Evolutionary conservation across 2,329 filamentous ascomycete species (phyloP).

Genomic region (Trichophaea hybrida): DNA sequence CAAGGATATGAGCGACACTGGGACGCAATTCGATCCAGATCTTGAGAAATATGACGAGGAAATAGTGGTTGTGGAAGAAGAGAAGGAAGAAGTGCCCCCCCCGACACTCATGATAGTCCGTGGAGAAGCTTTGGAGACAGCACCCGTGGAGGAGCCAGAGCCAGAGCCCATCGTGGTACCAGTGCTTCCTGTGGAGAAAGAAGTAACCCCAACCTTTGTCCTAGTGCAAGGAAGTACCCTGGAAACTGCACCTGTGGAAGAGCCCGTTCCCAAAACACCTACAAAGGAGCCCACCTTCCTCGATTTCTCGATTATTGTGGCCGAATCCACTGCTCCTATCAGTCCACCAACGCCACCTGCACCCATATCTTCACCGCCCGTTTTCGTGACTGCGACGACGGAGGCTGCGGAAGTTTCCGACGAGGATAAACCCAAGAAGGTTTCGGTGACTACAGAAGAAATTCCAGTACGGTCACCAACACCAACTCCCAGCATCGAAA

Average conservation of each 20-base stretch:
- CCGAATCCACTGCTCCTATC: slow-evolving; percentile 36
- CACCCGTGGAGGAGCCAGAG: slow-evolving; percentile 11
- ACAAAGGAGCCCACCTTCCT: slow-evolving; percentile 1
- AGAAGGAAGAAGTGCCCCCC: neutral
- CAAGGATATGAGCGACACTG: slow-evolving; percentile 31
- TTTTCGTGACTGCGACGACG: neutral
- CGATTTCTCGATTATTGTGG: slow-evolving; percentile 33
- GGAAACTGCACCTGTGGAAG: neutral
- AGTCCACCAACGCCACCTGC: slow-evolving; percentile 28
- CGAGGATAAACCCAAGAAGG: slow-evolving; percentile 21
- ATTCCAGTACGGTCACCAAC: slow-evolving; percentile 14
- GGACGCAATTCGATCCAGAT: slow-evolving; percentile 31
- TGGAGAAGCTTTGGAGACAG: slow-evolving; percentile 12
- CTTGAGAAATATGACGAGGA: slow-evolving; percentile 6
- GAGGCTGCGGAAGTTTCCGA: slow-evolving; percentile 16
- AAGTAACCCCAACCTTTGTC: slow-evolving; percentile 1
- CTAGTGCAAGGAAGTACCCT: neutral
- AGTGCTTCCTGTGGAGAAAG: slow-evolving; percentile 9
- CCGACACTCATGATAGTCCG: slow-evolving; percentile 1
- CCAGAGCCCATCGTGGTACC: neutral
- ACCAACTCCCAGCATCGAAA: slow-evolving; percentile 20
- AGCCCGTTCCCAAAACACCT: neutral
- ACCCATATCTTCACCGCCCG: neutral
- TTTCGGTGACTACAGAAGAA: slow-evolving; percentile 17
- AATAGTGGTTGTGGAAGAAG: too few relatives aligned